These are phyloP conservation scores for Yarrowia sp. DNA, from an alignment of 805 yeast species.

Conservation along the genomic window DNA sequence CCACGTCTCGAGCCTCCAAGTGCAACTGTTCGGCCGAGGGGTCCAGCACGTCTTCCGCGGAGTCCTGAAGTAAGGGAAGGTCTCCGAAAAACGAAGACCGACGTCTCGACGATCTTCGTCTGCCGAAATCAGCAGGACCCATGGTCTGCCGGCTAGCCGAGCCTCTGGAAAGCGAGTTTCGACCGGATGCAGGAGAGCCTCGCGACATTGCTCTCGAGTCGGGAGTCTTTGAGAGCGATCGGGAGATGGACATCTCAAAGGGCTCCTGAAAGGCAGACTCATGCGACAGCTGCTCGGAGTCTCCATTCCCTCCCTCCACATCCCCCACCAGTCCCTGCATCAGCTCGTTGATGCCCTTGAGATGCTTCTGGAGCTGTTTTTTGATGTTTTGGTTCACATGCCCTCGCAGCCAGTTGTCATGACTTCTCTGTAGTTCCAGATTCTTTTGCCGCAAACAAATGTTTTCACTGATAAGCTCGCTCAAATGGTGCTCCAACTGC, in stretches of 20 bases:
- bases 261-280: slow-evolving; percentile 13
- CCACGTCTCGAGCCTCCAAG: slow-evolving; percentile 39
- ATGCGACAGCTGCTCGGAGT: not conserved
- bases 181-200: slow-evolving; percentile 12
- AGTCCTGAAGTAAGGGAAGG: slow-evolving; percentile 3
- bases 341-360: slow-evolving; percentile 14
- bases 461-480: slow-evolving; percentile 53
- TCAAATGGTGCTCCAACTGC: slow-evolving; percentile 54
- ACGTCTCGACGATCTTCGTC: slow-evolving; percentile 15
- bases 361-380: slow-evolving; percentile 8
- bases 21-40: slow-evolving; percentile 40
- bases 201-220: slow-evolving; percentile 1
- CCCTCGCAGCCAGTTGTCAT: slow-evolving; percentile 15
- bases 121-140: slow-evolving; percentile 9
- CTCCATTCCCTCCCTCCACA: not conserved
- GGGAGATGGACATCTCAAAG: slow-evolving; percentile 5
- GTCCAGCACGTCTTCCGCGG: slow-evolving; percentile 17
- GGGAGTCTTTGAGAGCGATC: slow-evolving; percentile 28
- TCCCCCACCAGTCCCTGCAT: slow-evolving; percentile 14
- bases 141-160: slow-evolving; percentile 16
- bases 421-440: slow-evolving; percentile 39
- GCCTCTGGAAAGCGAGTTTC: slow-evolving; percentile 12
- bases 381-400: slow-evolving; percentile 18
- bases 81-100: slow-evolving; percentile 34
- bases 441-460: slow-evolving; percentile 46